phyloP scores from a whole-genome alignment of 2,329 filamentous ascomycete genomes.

The Aspergillus floridensis region DNA sequence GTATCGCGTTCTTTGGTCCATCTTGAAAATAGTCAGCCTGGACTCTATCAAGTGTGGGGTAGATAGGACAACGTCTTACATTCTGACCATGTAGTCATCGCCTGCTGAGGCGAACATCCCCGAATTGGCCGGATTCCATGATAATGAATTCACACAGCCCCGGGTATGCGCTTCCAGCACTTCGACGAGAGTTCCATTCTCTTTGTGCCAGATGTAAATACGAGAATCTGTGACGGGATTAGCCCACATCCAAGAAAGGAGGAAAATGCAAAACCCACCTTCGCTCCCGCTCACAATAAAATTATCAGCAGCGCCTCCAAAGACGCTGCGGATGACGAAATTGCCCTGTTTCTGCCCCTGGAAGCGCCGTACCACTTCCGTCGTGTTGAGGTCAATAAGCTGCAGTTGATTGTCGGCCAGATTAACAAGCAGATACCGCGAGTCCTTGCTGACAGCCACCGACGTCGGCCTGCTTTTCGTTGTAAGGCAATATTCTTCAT shows the following conservation, averaged over 20 bases:
- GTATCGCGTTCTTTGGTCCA: constrained; percentile 38
- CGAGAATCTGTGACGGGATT: constrained; percentile 53
- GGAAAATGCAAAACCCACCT: constrained; percentile 52
- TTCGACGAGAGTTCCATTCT: constrained; percentile 72
- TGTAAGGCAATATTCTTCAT: constrained; percentile 71
- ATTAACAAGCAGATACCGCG: constrained; percentile 77
- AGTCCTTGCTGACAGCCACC: constrained; percentile 77
- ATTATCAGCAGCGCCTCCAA: constrained; percentile 87
- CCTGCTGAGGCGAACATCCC: constrained; percentile 87
- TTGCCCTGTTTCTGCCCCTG: constrained; percentile 71
- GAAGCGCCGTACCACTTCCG: constrained; percentile 70
- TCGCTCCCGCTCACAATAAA: constrained; percentile 92
- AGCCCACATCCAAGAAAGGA: constrained; percentile 14
- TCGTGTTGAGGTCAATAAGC: constrained; percentile 72
- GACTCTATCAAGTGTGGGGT: neutral
- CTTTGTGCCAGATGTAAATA: constrained; percentile 89
- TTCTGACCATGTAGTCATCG: constrained; percentile 79
- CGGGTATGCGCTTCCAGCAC: constrained; percentile 70
- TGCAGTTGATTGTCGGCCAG: constrained; percentile 73
- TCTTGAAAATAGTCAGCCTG: constrained; percentile 20
- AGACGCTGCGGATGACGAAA: constrained; percentile 76
- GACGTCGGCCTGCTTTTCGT: constrained; percentile 71
- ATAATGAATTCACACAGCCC: constrained; percentile 78
- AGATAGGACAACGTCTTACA: constrained; percentile 59
- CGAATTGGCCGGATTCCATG: constrained; percentile 83